Conservation (phyloP, 1,284 basidiomycete species). For the Cystobasidium pallidum region DNA sequence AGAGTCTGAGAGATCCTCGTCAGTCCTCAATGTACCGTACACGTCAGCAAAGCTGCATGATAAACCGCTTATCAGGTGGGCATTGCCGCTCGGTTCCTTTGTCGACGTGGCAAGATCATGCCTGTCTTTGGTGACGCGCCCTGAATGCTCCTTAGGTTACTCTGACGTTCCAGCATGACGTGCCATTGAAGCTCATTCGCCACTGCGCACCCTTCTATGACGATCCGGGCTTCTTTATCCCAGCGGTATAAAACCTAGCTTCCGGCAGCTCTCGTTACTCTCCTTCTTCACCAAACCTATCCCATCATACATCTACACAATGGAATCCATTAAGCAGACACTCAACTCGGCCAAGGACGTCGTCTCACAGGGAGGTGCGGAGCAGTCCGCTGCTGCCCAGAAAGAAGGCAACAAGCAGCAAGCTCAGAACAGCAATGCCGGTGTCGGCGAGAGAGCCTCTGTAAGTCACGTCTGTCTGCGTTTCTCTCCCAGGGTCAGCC, state of each 20-base stretch:
- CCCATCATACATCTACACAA: neutral
- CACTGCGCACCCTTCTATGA: constrained; percentile 6
- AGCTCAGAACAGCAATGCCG: constrained; percentile 42
- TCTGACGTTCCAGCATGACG: constrained; percentile 15
- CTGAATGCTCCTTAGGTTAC: too few relatives aligned
- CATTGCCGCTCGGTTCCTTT: too few relatives aligned
- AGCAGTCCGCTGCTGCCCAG: constrained; percentile 6
- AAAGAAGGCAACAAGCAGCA: constrained; percentile 40
- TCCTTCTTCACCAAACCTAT: neutral
- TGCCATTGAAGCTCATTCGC: constrained; percentile 1
- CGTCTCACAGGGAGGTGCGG: constrained; percentile 17
- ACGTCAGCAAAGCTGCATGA: too few relatives aligned
- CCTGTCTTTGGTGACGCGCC: too few relatives aligned
- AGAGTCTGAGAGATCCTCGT: too few relatives aligned
- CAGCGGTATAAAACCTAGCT: constrained; percentile 1
- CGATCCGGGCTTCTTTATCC: neutral
- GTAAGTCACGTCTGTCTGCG: neutral
- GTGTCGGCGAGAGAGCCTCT: constrained; percentile 33
- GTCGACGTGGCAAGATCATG: too few relatives aligned
- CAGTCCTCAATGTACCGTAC: too few relatives aligned
- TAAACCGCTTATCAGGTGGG: too few relatives aligned
- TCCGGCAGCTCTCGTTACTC: neutral
- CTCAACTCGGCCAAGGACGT: constrained; percentile 8
- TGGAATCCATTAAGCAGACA: constrained; percentile 34
- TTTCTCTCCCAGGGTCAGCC: neutral